These are phyloP conservation scores for Metschnikowia baotianmanensis DNA, from an alignment of 805 yeast species.

Conservation along the genomic window DNA sequence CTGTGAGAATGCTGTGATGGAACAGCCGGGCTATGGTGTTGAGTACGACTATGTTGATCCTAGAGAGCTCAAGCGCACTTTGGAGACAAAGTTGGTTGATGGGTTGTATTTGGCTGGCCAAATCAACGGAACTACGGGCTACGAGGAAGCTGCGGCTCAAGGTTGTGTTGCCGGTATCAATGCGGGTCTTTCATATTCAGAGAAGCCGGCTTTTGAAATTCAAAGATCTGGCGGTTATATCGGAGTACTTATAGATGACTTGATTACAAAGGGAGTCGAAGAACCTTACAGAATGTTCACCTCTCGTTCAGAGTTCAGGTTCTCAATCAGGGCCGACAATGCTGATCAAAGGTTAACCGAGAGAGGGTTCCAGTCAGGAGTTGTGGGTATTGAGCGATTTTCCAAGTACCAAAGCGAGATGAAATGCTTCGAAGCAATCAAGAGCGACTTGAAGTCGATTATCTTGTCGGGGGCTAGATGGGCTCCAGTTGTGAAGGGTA, in stretches of 20 bases:
- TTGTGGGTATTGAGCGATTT: constrained; percentile 62
- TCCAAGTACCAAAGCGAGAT: constrained; percentile 43
- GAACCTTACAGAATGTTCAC: constrained; percentile 99
- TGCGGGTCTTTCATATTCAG: constrained; percentile 64
- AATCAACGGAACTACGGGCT: constrained; percentile 97
- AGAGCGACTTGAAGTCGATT: constrained; percentile 44
- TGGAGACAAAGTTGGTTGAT: constrained; percentile 75
- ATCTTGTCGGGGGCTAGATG: constrained; percentile 59
- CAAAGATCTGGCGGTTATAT: constrained; percentile 82
- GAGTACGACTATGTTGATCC: constrained; percentile 98
- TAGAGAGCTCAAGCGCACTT: constrained; percentile 68
- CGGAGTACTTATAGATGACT: constrained; percentile 91
- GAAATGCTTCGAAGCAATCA: constrained; percentile 42
- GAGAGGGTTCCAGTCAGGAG: constrained; percentile 63
- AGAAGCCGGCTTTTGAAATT: constrained; percentile 48
- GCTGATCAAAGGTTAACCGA: constrained; percentile 85
- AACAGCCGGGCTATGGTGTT: constrained; percentile 98
- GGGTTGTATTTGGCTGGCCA: constrained; percentile 94
- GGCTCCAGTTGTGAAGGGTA: constrained; percentile 48
- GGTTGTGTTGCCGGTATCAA: constrained; percentile 95
- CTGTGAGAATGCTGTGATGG: constrained; percentile 79
- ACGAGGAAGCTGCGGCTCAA: constrained; percentile 98
- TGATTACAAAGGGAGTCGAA: constrained; percentile 90
- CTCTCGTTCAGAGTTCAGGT: constrained; percentile 89
- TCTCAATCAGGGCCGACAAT: constrained; percentile 88